phyloP scores from a whole-genome alignment of 164 flowering plant species.

The Chloranthus sessilifolius region DNA sequence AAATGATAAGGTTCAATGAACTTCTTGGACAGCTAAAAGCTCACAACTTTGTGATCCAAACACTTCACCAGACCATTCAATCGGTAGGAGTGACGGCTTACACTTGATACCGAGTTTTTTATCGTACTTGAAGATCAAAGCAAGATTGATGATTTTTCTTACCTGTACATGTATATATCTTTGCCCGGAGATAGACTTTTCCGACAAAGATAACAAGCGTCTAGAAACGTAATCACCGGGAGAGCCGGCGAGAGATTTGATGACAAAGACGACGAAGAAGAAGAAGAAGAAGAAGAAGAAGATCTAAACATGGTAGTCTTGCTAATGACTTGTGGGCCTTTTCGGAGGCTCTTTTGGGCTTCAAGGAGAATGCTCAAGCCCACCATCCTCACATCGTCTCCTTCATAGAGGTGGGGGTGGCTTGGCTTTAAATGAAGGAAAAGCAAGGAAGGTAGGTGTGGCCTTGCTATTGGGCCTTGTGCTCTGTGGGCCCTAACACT shows the following conservation, averaged over 20 bases:
- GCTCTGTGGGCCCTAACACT: no score
- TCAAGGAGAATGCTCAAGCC: constrained; percentile 64
- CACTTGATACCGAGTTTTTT: no score
- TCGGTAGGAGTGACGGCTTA: no score
- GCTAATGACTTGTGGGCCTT: constrained; percentile 43
- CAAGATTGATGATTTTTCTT: constrained; percentile 23
- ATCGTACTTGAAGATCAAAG: no score
- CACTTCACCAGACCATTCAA: no score
- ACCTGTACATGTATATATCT: constrained; percentile 87
- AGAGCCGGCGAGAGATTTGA: constrained; percentile 11
- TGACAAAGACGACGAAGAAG: constrained; percentile 9
- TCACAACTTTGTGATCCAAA: no score
- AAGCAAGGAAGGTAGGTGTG: no score
- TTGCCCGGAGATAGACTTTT: constrained; percentile 50
- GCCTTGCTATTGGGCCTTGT: no score
- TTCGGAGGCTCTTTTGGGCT: constrained; percentile 23
- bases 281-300: constrained; percentile 13
- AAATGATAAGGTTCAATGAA: no score
- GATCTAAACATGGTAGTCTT: constrained; percentile 27
- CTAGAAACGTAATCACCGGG: constrained; percentile 34
- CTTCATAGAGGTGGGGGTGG: no score
- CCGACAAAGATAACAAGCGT: constrained; percentile 54
- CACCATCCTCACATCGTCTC: constrained; percentile 46
- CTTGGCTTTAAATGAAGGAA: no score
- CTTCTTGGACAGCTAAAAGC: no score